Percentiles rank a stretch among this genome's conserved stretches.
Evolutionary conservation across 441 rosid species (phyloP).

Genomic region (Bocquillonia castaneifolia): DNA sequence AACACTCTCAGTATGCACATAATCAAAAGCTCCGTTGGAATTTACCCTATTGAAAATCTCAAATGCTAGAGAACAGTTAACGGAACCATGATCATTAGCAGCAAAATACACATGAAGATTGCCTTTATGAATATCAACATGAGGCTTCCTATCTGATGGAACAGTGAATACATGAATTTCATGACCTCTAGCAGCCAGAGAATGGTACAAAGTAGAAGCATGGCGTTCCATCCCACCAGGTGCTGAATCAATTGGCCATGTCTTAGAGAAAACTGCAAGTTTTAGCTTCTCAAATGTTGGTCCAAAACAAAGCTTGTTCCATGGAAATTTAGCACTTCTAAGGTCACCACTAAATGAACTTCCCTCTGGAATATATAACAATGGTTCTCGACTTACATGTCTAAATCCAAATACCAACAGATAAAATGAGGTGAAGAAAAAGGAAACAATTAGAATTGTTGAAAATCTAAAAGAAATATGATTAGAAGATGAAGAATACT

Average conservation of each 20-base stretch:
- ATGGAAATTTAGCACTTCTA: conserved; percentile 46
- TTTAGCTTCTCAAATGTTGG: conserved; percentile 47
- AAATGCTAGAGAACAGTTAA: conserved; percentile 47
- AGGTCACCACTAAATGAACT: conserved; percentile 46
- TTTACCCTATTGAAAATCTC: conserved; percentile 50
- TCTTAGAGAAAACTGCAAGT: conserved; percentile 45
- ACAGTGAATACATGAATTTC: conserved; percentile 66
- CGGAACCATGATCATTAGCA: conserved; percentile 56
- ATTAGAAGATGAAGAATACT: conserved; percentile 26
- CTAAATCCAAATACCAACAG: conserved; percentile 33
- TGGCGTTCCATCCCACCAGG: conserved; percentile 82
- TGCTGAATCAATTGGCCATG: conserved; percentile 33
- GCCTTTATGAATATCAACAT: conserved; percentile 36
- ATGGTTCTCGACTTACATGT: conserved; percentile 2
- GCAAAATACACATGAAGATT: conserved; percentile 56
- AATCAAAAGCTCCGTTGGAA: conserved; percentile 39
- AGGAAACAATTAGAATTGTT: conserved; percentile 28
- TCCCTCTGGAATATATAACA: background rate
- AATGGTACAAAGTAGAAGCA: conserved; percentile 49
- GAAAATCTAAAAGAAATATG: conserved; percentile 30
- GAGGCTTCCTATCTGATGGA: conserved; percentile 49
- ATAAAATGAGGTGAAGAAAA: conserved; percentile 37
- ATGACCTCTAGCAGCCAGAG: conserved; percentile 50
- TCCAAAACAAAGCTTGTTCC: conserved; percentile 66
- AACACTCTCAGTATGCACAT: conserved; percentile 71